Evolutionary conservation across 306 rosid species (phyloP).

Genomic region (Neltuma alba): DNA sequence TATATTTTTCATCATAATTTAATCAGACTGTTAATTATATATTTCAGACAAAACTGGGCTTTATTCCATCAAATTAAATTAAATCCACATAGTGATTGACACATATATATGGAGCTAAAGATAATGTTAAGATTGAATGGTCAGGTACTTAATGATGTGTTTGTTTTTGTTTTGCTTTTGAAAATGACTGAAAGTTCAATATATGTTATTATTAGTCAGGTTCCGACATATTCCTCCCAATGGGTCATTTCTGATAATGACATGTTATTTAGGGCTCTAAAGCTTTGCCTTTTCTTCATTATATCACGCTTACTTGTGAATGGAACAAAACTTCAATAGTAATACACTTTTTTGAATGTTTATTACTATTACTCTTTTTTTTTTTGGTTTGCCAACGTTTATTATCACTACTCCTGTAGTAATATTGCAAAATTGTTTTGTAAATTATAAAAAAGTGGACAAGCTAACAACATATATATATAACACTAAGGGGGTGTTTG

Average conservation of each 20-base stretch:
- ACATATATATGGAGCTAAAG: background rate
- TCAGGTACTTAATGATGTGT: background rate
- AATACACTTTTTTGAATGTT: background rate
- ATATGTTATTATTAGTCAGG: background rate
- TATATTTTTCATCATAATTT: background rate
- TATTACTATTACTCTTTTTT: too few relatives aligned
- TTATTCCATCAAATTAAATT: too few relatives aligned
- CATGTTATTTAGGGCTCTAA: constrained; percentile 1
- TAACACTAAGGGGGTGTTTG: too few relatives aligned
- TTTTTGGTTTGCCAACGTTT: too few relatives aligned
- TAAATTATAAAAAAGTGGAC: background rate
- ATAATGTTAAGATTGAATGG: background rate
- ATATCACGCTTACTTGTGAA: background rate
- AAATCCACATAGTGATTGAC: background rate
- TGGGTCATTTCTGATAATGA: background rate
- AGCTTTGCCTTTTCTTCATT: background rate
- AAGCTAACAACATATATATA: background rate
- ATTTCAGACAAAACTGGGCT: background rate
- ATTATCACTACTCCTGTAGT: too few relatives aligned
- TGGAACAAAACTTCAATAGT: background rate
- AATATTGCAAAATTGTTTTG: too few relatives aligned
- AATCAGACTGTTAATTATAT: background rate
- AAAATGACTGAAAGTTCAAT: constrained; percentile 14
- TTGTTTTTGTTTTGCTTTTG: constrained; percentile 4
- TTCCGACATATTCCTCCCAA: background rate